phyloP scores from a whole-genome alignment of 176 grass and related monocot genomes.

The Carex pumila region DNA sequence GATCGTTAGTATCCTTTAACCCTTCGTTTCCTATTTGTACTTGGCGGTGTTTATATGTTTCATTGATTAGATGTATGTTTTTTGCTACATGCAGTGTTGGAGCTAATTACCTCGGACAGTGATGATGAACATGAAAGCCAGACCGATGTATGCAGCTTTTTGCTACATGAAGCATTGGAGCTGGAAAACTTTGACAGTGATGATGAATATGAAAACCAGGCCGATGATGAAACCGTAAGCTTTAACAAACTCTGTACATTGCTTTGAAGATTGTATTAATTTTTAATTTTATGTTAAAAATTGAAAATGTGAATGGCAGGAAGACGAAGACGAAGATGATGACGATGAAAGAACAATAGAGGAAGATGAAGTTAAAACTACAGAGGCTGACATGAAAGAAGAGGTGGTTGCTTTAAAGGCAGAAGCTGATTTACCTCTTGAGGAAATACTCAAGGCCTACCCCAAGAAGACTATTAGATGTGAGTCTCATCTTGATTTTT shows the following conservation, averaged over 20 bases:
- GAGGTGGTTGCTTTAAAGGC: conserved; percentile 74
- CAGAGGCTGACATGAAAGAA: conserved; percentile 57
- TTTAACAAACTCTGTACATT: conserved; percentile 10
- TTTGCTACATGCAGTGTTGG: conserved; percentile 6
- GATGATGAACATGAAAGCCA: conserved; percentile 66
- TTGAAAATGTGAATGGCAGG: conserved; percentile 35
- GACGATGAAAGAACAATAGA: conserved; percentile 87
- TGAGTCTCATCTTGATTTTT: background rate
- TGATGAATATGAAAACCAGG: conserved; percentile 58
- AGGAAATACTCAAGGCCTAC: conserved; percentile 55
- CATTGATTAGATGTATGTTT: background rate
- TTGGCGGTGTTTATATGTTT: background rate
- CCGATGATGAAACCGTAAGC: conserved; percentile 69
- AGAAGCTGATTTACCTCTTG: conserved; percentile 84
- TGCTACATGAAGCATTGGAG: conserved; percentile 11
- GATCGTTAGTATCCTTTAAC: conserved; percentile 22
- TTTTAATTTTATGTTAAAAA: background rate
- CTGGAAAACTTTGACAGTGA: conserved; percentile 55
- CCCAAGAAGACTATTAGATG: background rate
- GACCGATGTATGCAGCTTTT: conserved; percentile 18
- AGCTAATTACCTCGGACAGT: conserved; percentile 43
- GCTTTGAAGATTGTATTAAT: background rate
- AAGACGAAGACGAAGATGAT: conserved; percentile 35
- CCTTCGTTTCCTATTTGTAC: background rate
- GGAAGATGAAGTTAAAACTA: conserved; percentile 91